These are phyloP conservation scores for Panus rudis DNA, from an alignment of 768 basidiomycete genomes.

Conservation along the genomic window DNA sequence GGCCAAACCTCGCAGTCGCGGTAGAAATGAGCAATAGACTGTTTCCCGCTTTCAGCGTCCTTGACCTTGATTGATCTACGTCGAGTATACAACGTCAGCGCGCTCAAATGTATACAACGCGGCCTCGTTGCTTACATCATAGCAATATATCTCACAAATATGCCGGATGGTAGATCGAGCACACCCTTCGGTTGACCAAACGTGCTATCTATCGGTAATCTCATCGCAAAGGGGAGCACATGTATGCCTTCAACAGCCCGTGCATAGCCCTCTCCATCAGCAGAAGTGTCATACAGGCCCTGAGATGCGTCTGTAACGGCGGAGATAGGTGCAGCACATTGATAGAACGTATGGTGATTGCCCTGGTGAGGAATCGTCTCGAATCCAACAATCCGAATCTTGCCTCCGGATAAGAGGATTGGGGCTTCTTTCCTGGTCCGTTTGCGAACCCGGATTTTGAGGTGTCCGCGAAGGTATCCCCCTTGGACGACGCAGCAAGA, in stretches of 20 bases:
- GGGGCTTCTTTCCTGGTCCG: slow-evolving; percentile 47
- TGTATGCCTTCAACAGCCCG: slow-evolving; percentile 62
- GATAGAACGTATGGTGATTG: slow-evolving; percentile 77
- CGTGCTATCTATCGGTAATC: slow-evolving; percentile 49
- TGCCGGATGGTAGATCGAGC: slow-evolving; percentile 47
- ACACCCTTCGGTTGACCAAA: slow-evolving; percentile 52
- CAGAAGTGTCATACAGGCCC: slow-evolving; percentile 35
- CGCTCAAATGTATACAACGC: background rate
- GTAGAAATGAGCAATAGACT: slow-evolving; percentile 87
- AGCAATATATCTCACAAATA: slow-evolving; percentile 68
- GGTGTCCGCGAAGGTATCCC: slow-evolving; percentile 56
- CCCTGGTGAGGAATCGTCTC: slow-evolving; percentile 57
- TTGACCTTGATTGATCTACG: slow-evolving; percentile 70
- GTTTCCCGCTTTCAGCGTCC: slow-evolving; percentile 47
- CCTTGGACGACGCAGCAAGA: slow-evolving; percentile 77
- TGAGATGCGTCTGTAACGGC: slow-evolving; percentile 39
- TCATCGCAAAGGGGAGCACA: slow-evolving; percentile 64
- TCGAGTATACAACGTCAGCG: background rate
- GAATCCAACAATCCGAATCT: slow-evolving; percentile 79
- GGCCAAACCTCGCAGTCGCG: slow-evolving; percentile 78
- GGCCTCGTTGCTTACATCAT: slow-evolving; percentile 57
- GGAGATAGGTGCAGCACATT: slow-evolving; percentile 52
- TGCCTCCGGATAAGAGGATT: slow-evolving; percentile 65
- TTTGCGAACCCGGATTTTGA: slow-evolving; percentile 59
- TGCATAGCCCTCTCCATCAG: slow-evolving; percentile 57